A percentile compares a stretch with the other conserved stretches of the same genome.
Evolutionary conservation across 352 stramenopile genomes (phyloP).

Genomic region (Phytophthora sansomeana): DNA sequence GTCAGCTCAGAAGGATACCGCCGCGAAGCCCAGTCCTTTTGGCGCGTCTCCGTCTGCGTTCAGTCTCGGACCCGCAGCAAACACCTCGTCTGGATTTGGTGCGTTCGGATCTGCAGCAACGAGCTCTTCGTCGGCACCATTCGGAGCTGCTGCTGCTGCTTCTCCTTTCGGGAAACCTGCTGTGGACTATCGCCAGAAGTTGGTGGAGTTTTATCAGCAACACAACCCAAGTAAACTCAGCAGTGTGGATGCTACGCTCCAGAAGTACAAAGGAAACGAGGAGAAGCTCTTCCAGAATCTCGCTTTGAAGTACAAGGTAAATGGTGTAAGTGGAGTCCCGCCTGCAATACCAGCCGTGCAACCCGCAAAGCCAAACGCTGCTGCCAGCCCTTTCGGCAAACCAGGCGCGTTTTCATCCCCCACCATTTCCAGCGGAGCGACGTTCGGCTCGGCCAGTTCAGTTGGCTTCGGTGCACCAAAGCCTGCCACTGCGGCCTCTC

Average conservation of each 20-base stretch:
- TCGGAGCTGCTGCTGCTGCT: constrained; percentile 12
- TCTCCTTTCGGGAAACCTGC: constrained; percentile 55
- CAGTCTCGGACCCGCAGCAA: constrained; percentile 33
- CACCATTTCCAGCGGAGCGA: constrained; percentile 16
- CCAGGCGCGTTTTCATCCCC: constrained; percentile 49
- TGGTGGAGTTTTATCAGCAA: constrained; percentile 93
- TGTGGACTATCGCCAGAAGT: constrained; percentile 63
- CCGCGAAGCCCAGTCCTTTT: constrained; percentile 31
- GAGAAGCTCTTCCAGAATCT: constrained; percentile 82
- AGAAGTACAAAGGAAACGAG: constrained; percentile 91
- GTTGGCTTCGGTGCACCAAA: constrained; percentile 55
- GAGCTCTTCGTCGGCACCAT: constrained; percentile 20
- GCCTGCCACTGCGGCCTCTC: constrained; percentile 35
- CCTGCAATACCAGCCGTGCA: constrained; percentile 52
- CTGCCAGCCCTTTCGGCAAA: constrained; percentile 75
- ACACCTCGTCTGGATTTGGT: constrained; percentile 36
- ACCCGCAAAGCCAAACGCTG: constrained; percentile 43
- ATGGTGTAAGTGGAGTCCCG: constrained; percentile 17
- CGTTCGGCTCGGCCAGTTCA: constrained; percentile 53
- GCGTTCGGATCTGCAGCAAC: constrained; percentile 28
- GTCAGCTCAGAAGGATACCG: constrained; percentile 26
- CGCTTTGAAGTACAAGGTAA: constrained; percentile 78
- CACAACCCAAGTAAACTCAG: constrained; percentile 91
- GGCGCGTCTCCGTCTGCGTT: constrained; percentile 33
- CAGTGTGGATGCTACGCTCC: constrained; percentile 88